These are phyloP conservation scores for Aquilaria sinensis DNA, from an alignment of 345 rosid genomes.

Conservation along the genomic window DNA sequence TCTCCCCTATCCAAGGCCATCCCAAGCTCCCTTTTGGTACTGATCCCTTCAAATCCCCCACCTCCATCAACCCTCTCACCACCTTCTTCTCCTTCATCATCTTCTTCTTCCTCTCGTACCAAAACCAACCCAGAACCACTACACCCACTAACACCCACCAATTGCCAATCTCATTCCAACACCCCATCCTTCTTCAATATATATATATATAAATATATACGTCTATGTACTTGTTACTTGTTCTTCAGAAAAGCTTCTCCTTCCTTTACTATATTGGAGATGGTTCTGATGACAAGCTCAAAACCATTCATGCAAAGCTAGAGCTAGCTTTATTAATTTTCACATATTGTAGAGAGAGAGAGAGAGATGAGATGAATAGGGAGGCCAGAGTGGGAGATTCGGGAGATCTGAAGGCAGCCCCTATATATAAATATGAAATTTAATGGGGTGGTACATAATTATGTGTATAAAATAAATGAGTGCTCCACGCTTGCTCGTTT, in stretches of 20 bases:
- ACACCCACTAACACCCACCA: constrained; percentile 32
- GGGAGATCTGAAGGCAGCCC: constrained; percentile 29
- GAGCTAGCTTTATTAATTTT: not conserved
- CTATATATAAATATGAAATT: constrained; percentile 17
- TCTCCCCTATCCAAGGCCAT: constrained; percentile 93
- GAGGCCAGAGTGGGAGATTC: constrained; percentile 15
- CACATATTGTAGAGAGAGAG: not conserved
- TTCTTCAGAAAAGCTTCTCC: too few species aligned
- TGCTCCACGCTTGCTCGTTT: constrained; percentile 26
- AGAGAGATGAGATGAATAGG: not conserved
- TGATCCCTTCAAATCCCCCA: constrained; percentile 15
- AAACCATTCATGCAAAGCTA: too few species aligned
- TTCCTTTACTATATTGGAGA: too few species aligned
- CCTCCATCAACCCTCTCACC: not conserved
- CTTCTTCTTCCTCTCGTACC: constrained; percentile 12
- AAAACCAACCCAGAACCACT: constrained; percentile 23
- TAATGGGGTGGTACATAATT: too few species aligned
- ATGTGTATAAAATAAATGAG: too few species aligned
- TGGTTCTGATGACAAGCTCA: too few species aligned
- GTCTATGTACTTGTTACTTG: too few species aligned
- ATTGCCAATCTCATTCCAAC: constrained; percentile 1
- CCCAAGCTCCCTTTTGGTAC: constrained; percentile 79
- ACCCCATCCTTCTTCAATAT: constrained; percentile 23
- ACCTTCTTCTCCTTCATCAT: not conserved
- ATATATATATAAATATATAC: too few species aligned